Base-by-base conservation (phyloP, 2,329 filamentous ascomycete genomes). In the Aspergillus brasiliensis region DNA sequence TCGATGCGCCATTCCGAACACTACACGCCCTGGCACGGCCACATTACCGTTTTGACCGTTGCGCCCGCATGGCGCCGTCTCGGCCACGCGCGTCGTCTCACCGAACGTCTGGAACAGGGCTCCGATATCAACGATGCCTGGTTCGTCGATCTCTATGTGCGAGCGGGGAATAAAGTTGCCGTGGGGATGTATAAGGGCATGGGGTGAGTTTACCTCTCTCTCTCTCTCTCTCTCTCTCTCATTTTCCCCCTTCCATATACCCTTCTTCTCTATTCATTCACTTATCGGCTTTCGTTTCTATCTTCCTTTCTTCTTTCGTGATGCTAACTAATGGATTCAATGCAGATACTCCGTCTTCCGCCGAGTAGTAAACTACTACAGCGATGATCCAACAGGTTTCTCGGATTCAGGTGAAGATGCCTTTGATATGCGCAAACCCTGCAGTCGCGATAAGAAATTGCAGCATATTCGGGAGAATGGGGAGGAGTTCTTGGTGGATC, bases 1-100 rank as follows among this genome's bases (percentile, higher is more conserved):
- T 87, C 88, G 56, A 86, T 90, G 74, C 84, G 86, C 61, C 87
- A 87, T 70, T 95, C 91, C 52, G 84, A 89, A 70, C 92, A 97
- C 79, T 96, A 96, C 79, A 89, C 97, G n/a, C 94, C 94, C n/a
- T 98, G 92, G 91, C 95, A 99, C 80, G 94, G 92, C 19, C 95
- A 99, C 78, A 96, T 99, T 73, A 99, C 95, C 4, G 95, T 94
- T 37, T 83, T 99, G 54, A 98, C 95, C 0, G 91, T 99, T 19
- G 89, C 94, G 0, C 95, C 95, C 0, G 87, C 89, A 58, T 92
- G 92, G 52, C 88, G 95, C 27, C 86, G 95, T 46, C 84, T 95
- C 15, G 94, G 95, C 15, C 90, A 97, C 69, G 95, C 94, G 53
- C 91, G 90, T 61, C 88, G 90, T 48, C 83, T 99, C 38, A 92